A percentile compares a stretch with the other conserved stretches of the same genome.
Conservation (phyloP, 1,284 basidiomycete genomes). For the Naganishia cerealis region DNA sequence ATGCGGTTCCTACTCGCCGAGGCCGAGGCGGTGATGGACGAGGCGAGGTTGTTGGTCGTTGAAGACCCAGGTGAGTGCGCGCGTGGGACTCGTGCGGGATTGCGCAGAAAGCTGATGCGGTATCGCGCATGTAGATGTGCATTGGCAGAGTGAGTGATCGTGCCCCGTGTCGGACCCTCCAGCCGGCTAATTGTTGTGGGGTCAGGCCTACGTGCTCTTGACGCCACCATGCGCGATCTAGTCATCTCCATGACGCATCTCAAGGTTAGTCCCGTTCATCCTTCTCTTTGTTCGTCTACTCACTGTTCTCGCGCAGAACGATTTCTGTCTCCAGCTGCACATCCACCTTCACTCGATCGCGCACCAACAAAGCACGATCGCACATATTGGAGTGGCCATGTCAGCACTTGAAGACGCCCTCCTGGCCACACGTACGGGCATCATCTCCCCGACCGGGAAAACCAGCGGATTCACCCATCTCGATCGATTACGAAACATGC, state of each 20-base stretch:
- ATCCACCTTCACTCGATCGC: conserved; percentile 69
- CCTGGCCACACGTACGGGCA: conserved; percentile 38
- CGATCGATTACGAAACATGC: conserved; percentile 79
- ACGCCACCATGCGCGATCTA: conserved; percentile 50
- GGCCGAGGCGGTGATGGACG: conserved; percentile 60
- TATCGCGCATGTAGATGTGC: conserved; percentile 12
- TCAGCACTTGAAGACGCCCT: conserved; percentile 68
- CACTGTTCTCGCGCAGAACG: conserved; percentile 60
- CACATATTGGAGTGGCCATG: conserved; percentile 66
- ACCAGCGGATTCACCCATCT: conserved; percentile 79
- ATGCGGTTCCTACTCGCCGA: conserved; percentile 65
- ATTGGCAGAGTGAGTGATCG: conserved; percentile 29
- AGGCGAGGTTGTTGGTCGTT: conserved; percentile 41
- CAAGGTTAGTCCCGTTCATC: conserved; percentile 42
- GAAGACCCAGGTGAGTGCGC: conserved; percentile 35
- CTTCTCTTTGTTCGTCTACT: conserved; percentile 1
- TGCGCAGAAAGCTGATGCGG: not conserved
- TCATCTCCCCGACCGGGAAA: conserved; percentile 46
- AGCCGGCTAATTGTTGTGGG: not conserved
- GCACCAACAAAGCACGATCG: conserved; percentile 70
- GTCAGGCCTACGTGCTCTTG: conserved; percentile 35
- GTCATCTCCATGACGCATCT: conserved; percentile 45
- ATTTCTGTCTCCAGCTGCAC: conserved; percentile 70
- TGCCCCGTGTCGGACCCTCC: not conserved
- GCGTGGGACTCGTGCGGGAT: conserved; percentile 31